These are phyloP conservation scores for Claviceps humidiphila DNA, from an alignment of 2,329 filamentous ascomycete species.

Conservation along the genomic window DNA sequence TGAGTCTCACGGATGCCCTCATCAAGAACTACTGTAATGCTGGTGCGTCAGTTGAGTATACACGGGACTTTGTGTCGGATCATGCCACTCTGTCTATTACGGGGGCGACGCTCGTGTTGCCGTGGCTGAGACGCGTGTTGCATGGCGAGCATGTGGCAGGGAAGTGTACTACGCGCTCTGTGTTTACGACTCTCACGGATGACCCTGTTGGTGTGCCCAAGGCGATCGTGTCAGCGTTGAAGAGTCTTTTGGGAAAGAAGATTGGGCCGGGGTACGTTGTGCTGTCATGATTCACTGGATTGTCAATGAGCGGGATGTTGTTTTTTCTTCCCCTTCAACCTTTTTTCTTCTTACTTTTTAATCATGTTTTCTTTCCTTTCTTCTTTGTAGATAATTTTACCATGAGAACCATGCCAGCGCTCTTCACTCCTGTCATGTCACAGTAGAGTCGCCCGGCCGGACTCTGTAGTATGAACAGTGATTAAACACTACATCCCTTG, in stretches of 20 bases:
- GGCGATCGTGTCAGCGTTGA: not conserved
- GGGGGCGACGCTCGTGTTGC: not conserved
- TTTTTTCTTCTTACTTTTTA: too few relatives aligned
- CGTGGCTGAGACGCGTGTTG: not conserved
- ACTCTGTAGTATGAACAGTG: too few relatives aligned
- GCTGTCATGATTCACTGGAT: not conserved
- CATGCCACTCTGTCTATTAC: not conserved
- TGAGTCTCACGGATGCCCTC: not conserved
- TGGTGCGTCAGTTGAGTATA: conserved; percentile 1
- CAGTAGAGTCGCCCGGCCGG: too few relatives aligned
- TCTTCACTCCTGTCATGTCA: too few relatives aligned
- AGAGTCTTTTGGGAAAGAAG: not conserved
- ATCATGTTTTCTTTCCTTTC: too few relatives aligned
- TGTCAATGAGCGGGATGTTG: not conserved
- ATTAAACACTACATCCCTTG: too few relatives aligned
- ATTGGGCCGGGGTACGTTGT: not conserved
- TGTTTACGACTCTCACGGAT: not conserved
- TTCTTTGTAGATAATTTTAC: too few relatives aligned
- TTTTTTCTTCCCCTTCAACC: not conserved
- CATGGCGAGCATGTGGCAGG: not conserved
- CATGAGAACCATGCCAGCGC: too few relatives aligned
- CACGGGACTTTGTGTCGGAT: not conserved
- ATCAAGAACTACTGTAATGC: conserved; percentile 1
- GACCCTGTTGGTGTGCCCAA: not conserved
- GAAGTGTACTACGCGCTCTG: not conserved